Evolutionary conservation across 164 flowering plant species (phyloP).

Genomic region (Dillenia turbinata): DNA sequence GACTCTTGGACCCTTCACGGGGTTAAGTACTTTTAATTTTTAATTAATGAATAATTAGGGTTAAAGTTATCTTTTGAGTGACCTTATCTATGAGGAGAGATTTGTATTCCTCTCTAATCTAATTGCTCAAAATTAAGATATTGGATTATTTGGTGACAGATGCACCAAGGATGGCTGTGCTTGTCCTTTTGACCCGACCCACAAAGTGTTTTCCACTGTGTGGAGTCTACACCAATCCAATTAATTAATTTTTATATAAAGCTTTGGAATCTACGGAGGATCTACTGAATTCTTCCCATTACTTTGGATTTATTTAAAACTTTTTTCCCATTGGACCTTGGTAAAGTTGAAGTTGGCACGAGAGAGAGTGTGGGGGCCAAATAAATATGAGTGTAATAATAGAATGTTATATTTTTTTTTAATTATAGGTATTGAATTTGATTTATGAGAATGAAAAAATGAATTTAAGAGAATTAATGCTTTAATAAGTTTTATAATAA

Average conservation of each 20-base stretch:
- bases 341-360: not conserved
- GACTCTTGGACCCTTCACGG: constrained; percentile 4
- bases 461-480: no score
- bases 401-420: no score
- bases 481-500: no score
- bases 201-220: not conserved
- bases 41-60: not conserved
- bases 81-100: constrained; percentile 3
- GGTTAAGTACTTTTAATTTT: not conserved
- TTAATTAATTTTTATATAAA: not conserved
- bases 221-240: not conserved
- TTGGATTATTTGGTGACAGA: constrained; percentile 2
- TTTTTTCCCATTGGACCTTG: not conserved
- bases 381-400: no score
- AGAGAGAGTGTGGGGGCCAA: not conserved
- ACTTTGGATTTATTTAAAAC: constrained; percentile 3
- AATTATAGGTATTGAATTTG: no score
- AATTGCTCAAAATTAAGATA: not conserved
- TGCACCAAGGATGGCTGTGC: not conserved
- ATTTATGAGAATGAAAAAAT: no score
- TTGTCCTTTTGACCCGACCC: not conserved
- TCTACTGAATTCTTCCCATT: constrained; percentile 21
- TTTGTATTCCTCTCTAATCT: constrained; percentile 13
- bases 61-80: constrained; percentile 5
- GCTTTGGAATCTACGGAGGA: constrained; percentile 22